Evolutionary conservation across 2,329 filamentous ascomycete species (phyloP).

Genomic region (Colletotrichum karsti): DNA sequence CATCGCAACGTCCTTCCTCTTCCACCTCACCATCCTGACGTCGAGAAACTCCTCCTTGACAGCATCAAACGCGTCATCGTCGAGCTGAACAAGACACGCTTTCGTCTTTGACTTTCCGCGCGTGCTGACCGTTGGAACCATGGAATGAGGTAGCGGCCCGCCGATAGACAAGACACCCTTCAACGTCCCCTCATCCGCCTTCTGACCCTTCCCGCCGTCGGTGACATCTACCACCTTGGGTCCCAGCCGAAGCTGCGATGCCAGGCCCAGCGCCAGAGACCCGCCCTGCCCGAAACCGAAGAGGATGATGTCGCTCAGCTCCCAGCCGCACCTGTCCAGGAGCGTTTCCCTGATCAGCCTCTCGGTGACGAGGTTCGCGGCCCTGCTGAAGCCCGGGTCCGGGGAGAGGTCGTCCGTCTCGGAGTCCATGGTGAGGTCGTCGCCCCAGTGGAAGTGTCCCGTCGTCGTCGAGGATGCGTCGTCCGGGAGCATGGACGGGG

Average conservation of each 20-base stretch:
- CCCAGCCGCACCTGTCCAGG: conserved; percentile 66
- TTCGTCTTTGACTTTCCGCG: conserved; percentile 68
- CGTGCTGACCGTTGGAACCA: conserved; percentile 53
- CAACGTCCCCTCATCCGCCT: conserved; percentile 41
- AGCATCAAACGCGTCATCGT: conserved; percentile 68
- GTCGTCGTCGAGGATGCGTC: conserved; percentile 14
- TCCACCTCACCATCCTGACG: conserved; percentile 75
- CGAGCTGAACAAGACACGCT: conserved; percentile 68
- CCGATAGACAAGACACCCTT: conserved; percentile 72
- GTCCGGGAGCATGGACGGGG: conserved; percentile 69
- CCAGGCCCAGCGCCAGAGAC: conserved; percentile 66
- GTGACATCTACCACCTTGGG: conserved; percentile 45
- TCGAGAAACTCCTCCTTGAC: conserved; percentile 73
- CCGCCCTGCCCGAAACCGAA: conserved; percentile 76
- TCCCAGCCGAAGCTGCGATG: conserved; percentile 51
- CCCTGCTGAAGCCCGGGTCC: conserved; percentile 68
- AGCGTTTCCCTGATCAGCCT: conserved; percentile 61
- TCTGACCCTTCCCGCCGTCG: conserved; percentile 20
- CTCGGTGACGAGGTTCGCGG: conserved; percentile 54
- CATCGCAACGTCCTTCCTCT: conserved; percentile 79
- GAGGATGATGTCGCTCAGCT: conserved; percentile 65
- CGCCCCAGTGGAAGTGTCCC: conserved; percentile 70
- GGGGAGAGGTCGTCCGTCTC: conserved; percentile 62
- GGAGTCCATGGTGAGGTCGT: conserved; percentile 66
- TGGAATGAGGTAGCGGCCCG: conserved; percentile 62